These are phyloP conservation scores for Jaapia argillacea DNA, from an alignment of 768 basidiomycete species.

Conservation along the genomic window DNA sequence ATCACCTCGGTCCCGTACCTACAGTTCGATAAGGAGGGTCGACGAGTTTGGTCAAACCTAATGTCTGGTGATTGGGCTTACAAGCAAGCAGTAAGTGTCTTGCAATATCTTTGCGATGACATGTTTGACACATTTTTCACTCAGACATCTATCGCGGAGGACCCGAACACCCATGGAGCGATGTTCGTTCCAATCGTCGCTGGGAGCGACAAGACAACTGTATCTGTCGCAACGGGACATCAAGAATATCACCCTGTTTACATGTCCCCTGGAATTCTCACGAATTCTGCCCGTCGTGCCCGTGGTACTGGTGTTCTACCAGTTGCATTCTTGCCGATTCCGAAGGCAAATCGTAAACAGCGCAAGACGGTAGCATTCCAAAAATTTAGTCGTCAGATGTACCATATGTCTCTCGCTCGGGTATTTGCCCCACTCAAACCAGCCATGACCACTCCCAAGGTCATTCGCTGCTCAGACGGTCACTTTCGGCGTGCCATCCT, in stretches of 20 bases:
- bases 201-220: constrained; percentile 30
- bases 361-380: too few species aligned
- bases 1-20: neutral
- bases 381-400: constrained; percentile 12
- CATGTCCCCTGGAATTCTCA: constrained; percentile 2
- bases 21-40: neutral
- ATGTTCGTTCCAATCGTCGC: constrained; percentile 13
- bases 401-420: constrained; percentile 9
- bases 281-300: constrained; percentile 1
- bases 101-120: too few species aligned
- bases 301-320: constrained; percentile 1
- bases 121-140: too few species aligned
- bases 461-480: constrained; percentile 11
- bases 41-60: neutral
- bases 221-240: constrained; percentile 14
- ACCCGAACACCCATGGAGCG: neutral
- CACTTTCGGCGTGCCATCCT: constrained; percentile 12
- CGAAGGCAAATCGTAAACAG: constrained; percentile 7
- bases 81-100: too few species aligned
- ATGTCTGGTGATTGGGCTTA: constrained; percentile 3
- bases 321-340: constrained; percentile 12
- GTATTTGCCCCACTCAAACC: constrained; percentile 9
- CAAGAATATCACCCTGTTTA: constrained; percentile 11
- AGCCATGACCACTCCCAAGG: constrained; percentile 11
- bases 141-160: neutral